These are phyloP conservation scores for Cytospora mali DNA, from an alignment of 2,329 filamentous ascomycete genomes.

Conservation along the genomic window DNA sequence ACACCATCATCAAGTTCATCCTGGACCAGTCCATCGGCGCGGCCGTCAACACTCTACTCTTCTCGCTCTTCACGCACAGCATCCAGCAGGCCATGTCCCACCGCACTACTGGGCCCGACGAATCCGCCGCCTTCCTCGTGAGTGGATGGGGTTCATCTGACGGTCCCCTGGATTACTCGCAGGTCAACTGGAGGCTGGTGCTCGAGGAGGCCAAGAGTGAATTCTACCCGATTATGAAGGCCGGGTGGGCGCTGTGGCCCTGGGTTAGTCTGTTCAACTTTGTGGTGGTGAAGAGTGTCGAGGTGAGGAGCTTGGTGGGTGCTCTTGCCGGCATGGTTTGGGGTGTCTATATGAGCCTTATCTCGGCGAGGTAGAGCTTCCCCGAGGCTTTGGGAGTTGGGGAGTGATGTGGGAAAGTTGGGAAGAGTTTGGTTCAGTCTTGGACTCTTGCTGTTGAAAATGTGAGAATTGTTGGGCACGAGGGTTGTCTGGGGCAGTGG, in stretches of 20 bases:
- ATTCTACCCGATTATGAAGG: conserved; percentile 65
- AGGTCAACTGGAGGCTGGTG: conserved; percentile 49
- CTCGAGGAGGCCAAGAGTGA: conserved; percentile 52
- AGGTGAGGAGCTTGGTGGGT: conserved; percentile 66
- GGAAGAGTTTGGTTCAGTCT: not conserved
- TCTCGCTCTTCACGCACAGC: conserved; percentile 61
- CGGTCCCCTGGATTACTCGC: conserved; percentile 46
- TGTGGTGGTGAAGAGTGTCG: conserved; percentile 63
- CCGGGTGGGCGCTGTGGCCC: conserved; percentile 74
- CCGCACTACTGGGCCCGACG: conserved; percentile 38
- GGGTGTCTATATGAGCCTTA: conserved; percentile 71
- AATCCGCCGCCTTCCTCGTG: conserved; percentile 39
- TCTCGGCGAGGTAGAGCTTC: conserved; percentile 42
- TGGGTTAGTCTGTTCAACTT: conserved; percentile 69
- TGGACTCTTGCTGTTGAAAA: not conserved
- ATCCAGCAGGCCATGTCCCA: conserved; percentile 54
- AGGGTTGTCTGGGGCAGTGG: too few relatives aligned
- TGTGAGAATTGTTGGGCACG: not conserved
- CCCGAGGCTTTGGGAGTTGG: not conserved
- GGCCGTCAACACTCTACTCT: conserved; percentile 65
- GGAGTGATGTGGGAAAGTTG: not conserved
- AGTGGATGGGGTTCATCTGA: conserved; percentile 36
- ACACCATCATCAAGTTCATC: conserved; percentile 67
- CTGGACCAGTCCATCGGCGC: conserved; percentile 72
- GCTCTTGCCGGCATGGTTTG: conserved; percentile 69